A percentile compares a stretch with the other conserved stretches of the same genome.
Conservation (phyloP, 2,329 filamentous ascomycete species). For the Hymenoscyphus occultus region DNA sequence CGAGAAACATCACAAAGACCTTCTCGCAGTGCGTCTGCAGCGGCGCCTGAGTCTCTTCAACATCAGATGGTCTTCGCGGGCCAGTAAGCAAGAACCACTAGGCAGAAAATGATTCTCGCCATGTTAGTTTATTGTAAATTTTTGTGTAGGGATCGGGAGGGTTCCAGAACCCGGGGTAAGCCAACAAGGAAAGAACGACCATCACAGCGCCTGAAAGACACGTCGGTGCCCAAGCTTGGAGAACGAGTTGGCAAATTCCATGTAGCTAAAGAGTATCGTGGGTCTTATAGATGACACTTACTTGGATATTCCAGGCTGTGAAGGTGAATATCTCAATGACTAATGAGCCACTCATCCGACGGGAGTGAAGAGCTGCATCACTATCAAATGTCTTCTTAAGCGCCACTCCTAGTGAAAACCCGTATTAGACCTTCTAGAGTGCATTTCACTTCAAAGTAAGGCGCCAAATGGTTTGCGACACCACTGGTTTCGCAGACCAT, state of each 20-base stretch:
- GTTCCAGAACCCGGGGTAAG: not conserved
- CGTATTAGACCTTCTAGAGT: too few relatives aligned
- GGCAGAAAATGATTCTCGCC: not conserved
- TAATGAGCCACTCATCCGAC: not conserved
- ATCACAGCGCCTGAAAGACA: conserved; percentile 1
- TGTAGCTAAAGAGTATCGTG: not conserved
- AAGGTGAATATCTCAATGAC: not conserved
- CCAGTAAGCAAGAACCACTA: not conserved
- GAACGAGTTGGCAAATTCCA: not conserved
- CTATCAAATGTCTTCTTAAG: not conserved
- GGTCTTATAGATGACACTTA: not conserved
- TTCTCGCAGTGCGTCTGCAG: not conserved
- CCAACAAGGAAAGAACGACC: not conserved
- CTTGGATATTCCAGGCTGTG: conserved; percentile 2
- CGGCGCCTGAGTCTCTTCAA: not conserved
- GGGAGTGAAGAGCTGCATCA: not conserved
- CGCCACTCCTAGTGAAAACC: not conserved
- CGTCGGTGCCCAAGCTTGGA: conserved; percentile 8
- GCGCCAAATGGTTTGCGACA: conserved; percentile 1
- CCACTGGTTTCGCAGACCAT: conserved; percentile 4
- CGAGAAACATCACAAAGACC: conserved; percentile 1
- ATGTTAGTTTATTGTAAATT: not conserved
- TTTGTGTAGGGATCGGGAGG: not conserved
- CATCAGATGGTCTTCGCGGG: not conserved
- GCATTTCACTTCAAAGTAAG: not conserved